Evolutionary conservation across 495 filamentous ascomycete species (phyloP), one percentile per base, ranked within the genome.

Genomic region (Aspergillus taichungensis): DNA sequence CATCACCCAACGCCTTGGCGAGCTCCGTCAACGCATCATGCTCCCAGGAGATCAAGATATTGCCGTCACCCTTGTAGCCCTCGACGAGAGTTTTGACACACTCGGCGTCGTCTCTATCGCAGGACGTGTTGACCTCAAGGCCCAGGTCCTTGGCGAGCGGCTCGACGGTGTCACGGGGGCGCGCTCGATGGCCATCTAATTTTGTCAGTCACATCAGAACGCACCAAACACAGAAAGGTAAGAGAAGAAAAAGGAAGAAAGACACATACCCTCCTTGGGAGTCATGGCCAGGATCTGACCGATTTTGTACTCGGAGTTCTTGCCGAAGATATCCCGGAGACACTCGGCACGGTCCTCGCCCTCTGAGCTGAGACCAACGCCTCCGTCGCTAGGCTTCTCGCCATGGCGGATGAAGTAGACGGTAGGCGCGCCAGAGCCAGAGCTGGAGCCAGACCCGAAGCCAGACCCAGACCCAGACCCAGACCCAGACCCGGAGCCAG

Each of bases 1-100:
- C 46, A 42, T 62, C 71, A 6, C 73, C 73, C 38, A 77, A 44
- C 32, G 62, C 42, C 49, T 68, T 43, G 2, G 66, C 61, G 43
- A 78, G 73, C 51, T 72, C 64, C n/a, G 61, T 67, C 34, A 76
- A 52, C 10, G 56, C 50, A 27, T 62, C 57, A 50, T 80, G 75
- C 47, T 79, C 68, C 76, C 76, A 79, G 62, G 74, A 80, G 36
- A 80, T 69, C 6, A 80, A 53, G 8, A 80, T 71, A 50, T 80
- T 80, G 28, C 73, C 74, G 0, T 52, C 45, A 2, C 74, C 74
- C 0, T 50, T 28, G 30, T 75, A 78, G 1, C 33, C 48, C 3
- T 73, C 51, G 1, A 77, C 67, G 0, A 64, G 66, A 3, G 73
- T 47, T 42, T 63, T 60, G 3, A 77, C 76, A 36, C 69, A 76